phyloP scores from a whole-genome alignment of 2,329 filamentous ascomycete genomes.

The Fusarium incarnatum region DNA sequence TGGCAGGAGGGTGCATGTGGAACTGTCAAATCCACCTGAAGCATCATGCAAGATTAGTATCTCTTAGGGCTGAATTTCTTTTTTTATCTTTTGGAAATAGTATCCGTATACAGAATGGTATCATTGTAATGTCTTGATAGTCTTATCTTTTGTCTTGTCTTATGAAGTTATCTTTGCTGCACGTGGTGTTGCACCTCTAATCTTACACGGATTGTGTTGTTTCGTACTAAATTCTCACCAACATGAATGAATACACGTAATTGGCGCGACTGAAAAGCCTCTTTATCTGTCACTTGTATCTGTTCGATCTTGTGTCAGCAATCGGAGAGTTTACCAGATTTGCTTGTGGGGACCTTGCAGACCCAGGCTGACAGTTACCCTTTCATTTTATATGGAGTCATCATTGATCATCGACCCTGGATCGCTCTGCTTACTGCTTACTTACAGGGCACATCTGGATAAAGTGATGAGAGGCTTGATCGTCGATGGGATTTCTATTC shows the following conservation, averaged over 20 bases:
- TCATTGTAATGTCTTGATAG: conserved; percentile 1
- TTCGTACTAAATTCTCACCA: conserved; percentile 14
- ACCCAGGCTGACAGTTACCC: not conserved
- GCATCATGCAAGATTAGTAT: not conserved
- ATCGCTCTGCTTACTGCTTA: not conserved
- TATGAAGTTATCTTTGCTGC: not conserved
- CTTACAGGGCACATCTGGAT: not conserved
- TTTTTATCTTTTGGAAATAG: not conserved
- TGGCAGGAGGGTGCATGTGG: conserved; percentile 54
- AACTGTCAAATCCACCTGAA: not conserved
- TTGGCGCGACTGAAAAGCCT: not conserved
- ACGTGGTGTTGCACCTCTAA: not conserved
- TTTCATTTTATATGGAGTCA: not conserved
- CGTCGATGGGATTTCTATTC: not conserved
- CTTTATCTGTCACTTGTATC: not conserved
- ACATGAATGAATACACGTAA: not conserved
- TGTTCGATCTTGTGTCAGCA: not conserved
- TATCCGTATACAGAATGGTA: not conserved
- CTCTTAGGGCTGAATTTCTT: not conserved
- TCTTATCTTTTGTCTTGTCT: not conserved
- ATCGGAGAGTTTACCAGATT: conserved; percentile 7
- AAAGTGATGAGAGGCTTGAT: not conserved
- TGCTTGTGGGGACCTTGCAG: conserved; percentile 10
- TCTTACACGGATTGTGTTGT: not conserved
- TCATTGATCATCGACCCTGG: not conserved